A percentile compares a stretch with the other conserved stretches of the same genome.
These are phyloP conservation scores for Phytophthora capsici DNA, from an alignment of 352 stramenopile genomes.

Conservation along the genomic window DNA sequence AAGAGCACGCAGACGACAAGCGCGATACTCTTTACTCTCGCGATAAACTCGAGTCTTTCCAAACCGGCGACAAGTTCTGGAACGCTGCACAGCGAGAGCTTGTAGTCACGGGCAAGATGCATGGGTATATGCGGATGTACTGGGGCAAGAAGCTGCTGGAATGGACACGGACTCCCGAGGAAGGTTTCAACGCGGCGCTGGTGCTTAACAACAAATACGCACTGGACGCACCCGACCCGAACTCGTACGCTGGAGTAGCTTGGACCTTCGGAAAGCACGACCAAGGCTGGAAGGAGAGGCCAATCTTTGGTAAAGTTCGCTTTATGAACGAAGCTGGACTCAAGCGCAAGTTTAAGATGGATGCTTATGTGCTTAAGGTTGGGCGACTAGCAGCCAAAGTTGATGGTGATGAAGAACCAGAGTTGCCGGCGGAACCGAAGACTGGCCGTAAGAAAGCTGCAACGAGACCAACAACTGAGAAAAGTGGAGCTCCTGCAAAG, in stretches of 20 bases:
- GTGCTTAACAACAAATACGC: conserved; percentile 99
- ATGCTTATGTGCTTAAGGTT: conserved; percentile 76
- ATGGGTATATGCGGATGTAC: conserved; percentile 98
- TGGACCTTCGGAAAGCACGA: conserved; percentile 96
- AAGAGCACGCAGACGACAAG: conserved; percentile 87
- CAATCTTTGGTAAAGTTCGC: conserved; percentile 99
- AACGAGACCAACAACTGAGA: conserved; percentile 9
- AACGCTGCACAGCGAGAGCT: conserved; percentile 98
- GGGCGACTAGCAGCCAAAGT: conserved; percentile 31
- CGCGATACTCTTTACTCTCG: conserved; percentile 93
- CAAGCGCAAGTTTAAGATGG: conserved; percentile 98
- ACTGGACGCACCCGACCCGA: conserved; percentile 97
- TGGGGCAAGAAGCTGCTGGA: conserved; percentile 99
- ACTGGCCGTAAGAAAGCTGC: conserved; percentile 16
- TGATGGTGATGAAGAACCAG: neutral
- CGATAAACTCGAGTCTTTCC: conserved; percentile 91
- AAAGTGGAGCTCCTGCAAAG: conserved; percentile 16
- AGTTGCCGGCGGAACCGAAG: conserved; percentile 1
- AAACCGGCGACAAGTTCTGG: conserved; percentile 97
- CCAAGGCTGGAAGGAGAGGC: conserved; percentile 95
- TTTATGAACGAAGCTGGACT: conserved; percentile 99
- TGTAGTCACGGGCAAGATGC: conserved; percentile 93
- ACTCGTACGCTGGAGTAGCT: conserved; percentile 89
- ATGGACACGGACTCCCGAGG: conserved; percentile 93
- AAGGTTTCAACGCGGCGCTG: conserved; percentile 93